Evolutionary conservation across 495 filamentous ascomycete species (phyloP), one percentile per base, ranked within the genome.

Genomic region (Lasiosphaeria hispida): DNA sequence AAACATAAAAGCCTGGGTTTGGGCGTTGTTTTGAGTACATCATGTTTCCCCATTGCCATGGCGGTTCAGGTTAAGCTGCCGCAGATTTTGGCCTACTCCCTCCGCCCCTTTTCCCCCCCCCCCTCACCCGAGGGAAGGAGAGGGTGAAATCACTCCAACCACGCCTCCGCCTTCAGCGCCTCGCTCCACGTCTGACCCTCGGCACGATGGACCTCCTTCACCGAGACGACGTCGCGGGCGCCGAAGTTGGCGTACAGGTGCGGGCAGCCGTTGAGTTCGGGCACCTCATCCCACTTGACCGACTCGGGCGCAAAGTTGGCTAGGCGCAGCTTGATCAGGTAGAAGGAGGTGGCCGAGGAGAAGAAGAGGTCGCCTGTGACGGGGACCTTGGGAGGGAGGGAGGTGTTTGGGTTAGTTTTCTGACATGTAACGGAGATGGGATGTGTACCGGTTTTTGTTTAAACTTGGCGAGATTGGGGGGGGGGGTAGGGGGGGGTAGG

Each of bases 321-420:
- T 4, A 70, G 54, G 44, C 63, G 62, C 6, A 74, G 59, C 60
- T 77, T 80, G 54, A 82, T 53, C 15, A 83, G 53, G 69, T 71
- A 78, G 43, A 83, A 58, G 13, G 60, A 60, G 1, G 59, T 49
- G 7, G 43, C 39, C 0, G 62, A 48, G 2, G 42, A 63, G 66
- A 81, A 83, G 71, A 78, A 82, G 49, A 79, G 76, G 55, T 55
- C 60, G 10, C 77, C 69, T n/a, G 80, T 83, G 37, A 61, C 69
- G 19, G 79, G 78, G 30, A 77, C 68, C 75, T 83, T 30, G 23
- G 23, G 23, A 30, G 23, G 23, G 2, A 30, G 23, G 2, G 5
- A 30, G 23, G 23, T 30, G 23, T 30, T 2, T 30, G 23, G 23
- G 23, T 30, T 30, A 30, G 23, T 30, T 30, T 30, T 30, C 23